Conservation (phyloP, 306 rosid species). For the Ochetophila trinervis region DNA sequence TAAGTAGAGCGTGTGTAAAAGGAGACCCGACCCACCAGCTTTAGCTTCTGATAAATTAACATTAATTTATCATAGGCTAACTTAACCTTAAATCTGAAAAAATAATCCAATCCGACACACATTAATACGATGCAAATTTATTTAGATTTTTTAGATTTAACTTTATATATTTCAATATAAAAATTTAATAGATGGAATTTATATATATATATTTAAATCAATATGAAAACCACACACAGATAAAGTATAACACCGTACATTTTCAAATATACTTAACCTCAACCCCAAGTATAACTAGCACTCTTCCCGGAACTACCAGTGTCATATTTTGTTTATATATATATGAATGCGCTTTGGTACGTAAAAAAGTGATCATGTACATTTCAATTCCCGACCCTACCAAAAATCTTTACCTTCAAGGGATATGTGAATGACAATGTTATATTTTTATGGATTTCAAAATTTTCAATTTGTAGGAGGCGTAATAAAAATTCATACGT, state of each 20-base stretch:
- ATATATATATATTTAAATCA: no score
- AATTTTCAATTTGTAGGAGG: no score
- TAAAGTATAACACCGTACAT: no score
- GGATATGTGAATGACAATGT: background rate
- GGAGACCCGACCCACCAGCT: constrained; percentile 19
- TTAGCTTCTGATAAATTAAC: constrained; percentile 18
- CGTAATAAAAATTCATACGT: no score
- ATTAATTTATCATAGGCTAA: constrained; percentile 17
- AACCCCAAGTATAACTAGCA: constrained; percentile 10
- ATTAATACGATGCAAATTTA: no score
- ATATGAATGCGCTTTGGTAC: constrained; percentile 14
- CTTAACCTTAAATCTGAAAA: background rate
- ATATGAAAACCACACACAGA: no score
- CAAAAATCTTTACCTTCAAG: constrained; percentile 5
- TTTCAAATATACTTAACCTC: no score
- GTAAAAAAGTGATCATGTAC: constrained; percentile 12
- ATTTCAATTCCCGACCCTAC: constrained; percentile 27
- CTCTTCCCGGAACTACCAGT: constrained; percentile 38
- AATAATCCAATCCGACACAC: no score
- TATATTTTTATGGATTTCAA: no score
- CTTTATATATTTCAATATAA: no score
- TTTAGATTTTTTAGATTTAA: no score
- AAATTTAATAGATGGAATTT: no score
- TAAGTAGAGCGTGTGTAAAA: constrained; percentile 37
- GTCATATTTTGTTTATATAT: background rate